Conservation (phyloP, 768 basidiomycete species). For the Arthromyces matolae region DNA sequence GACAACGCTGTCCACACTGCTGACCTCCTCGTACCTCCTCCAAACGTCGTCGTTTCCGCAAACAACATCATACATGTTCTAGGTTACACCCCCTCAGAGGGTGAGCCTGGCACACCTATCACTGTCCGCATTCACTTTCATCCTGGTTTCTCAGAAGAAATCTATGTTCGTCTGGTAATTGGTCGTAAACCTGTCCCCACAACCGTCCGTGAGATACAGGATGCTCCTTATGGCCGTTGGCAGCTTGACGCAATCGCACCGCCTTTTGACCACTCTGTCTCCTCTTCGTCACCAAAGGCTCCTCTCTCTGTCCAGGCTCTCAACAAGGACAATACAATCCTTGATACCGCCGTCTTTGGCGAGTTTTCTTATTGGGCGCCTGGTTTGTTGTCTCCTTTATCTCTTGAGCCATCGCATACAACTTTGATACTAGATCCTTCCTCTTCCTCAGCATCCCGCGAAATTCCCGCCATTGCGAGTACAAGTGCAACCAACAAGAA, state of each 20-base stretch:
- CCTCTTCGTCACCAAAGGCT: conserved; percentile 39
- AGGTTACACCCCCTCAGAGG: conserved; percentile 61
- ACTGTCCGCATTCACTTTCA: conserved; percentile 61
- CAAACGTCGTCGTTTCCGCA: conserved; percentile 39
- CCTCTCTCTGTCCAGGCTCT: conserved; percentile 62
- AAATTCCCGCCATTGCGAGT: conserved; percentile 10
- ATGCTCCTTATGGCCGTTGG: conserved; percentile 50
- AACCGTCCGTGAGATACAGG: conserved; percentile 52
- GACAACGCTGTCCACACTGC: neutral
- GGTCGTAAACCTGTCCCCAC: conserved; percentile 67
- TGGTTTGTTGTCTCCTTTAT: conserved; percentile 28
- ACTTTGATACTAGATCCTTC: conserved; percentile 8
- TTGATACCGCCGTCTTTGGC: conserved; percentile 70
- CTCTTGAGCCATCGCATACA: conserved; percentile 6
- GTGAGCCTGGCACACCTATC: conserved; percentile 59
- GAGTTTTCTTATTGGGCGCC: conserved; percentile 61
- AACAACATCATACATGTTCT: conserved; percentile 60
- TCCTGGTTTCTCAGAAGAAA: conserved; percentile 43
- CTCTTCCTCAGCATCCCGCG: conserved; percentile 5
- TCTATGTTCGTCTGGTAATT: conserved; percentile 72
- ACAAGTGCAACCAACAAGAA: conserved; percentile 22
- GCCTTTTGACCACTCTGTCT: conserved; percentile 43
- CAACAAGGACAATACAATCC: conserved; percentile 45
- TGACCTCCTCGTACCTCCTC: neutral
- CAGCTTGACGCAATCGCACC: conserved; percentile 65